These are phyloP conservation scores for Apiotrichum laibachii DNA, from an alignment of 1,284 basidiomycete genomes.

Conservation along the genomic window DNA sequence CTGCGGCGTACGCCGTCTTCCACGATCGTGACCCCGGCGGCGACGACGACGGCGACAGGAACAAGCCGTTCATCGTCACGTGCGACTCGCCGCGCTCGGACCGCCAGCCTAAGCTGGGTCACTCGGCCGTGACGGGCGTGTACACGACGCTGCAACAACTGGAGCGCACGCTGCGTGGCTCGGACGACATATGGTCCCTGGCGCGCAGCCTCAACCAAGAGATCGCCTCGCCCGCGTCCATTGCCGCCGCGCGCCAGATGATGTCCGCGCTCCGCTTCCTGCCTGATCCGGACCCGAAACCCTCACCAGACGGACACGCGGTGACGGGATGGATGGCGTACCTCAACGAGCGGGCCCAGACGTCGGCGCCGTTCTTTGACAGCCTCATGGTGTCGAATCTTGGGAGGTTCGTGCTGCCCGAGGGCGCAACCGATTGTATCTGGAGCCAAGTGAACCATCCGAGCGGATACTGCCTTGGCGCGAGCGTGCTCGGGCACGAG, in stretches of 20 bases:
- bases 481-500: background rate
- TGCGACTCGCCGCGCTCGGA: conserved; percentile 20
- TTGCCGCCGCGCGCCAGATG: background rate
- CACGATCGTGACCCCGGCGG: background rate
- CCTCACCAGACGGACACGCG: background rate
- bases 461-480: background rate
- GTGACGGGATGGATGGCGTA: conserved; percentile 37
- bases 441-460: conserved; percentile 27
- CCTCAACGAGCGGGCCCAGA: conserved; percentile 20
- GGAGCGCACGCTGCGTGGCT: conserved; percentile 3
- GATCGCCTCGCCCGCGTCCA: background rate
- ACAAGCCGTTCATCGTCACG: background rate
- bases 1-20: conserved; percentile 28
- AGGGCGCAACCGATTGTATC: conserved; percentile 24
- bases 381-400: conserved; percentile 36
- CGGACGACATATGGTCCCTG: conserved; percentile 28
- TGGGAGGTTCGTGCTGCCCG: conserved; percentile 24
- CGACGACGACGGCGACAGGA: background rate
- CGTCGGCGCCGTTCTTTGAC: conserved; percentile 12
- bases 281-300: conserved; percentile 20
- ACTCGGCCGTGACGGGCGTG: conserved; percentile 26
- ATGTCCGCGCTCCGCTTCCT: conserved; percentile 33
- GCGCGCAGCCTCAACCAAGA: background rate
- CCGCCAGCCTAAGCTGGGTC: conserved; percentile 20
- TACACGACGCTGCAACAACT: conserved; percentile 23